These are phyloP conservation scores for Colletotrichum sansevieriae DNA, from an alignment of 2,329 filamentous ascomycete genomes.

Conservation along the genomic window DNA sequence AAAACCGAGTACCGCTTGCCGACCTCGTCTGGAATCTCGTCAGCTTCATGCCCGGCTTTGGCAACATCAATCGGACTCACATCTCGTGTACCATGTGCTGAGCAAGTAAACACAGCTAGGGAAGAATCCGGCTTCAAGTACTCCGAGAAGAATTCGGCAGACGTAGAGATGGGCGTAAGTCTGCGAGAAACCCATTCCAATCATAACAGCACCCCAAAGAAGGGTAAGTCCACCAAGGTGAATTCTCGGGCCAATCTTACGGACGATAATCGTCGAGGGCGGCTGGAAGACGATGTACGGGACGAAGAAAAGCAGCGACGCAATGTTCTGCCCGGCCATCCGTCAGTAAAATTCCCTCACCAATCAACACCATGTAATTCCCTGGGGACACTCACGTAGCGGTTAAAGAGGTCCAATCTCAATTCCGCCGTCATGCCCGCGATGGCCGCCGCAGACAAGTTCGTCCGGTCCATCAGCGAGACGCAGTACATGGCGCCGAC, in stretches of 20 bases:
- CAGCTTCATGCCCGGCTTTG: neutral
- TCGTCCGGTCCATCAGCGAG: constrained; percentile 83
- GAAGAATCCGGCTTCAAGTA: constrained; percentile 80
- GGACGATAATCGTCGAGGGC: constrained; percentile 76
- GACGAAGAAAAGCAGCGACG: constrained; percentile 81
- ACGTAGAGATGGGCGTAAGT: constrained; percentile 65
- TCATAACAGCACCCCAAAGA: constrained; percentile 72
- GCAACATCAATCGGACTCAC: constrained; percentile 53
- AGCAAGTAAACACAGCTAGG: constrained; percentile 78
- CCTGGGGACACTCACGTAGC: constrained; percentile 54
- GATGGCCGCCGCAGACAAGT: constrained; percentile 79
- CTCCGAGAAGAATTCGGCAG: constrained; percentile 70
- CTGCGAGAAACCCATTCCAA: constrained; percentile 74
- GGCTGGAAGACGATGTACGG: constrained; percentile 80
- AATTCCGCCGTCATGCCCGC: constrained; percentile 71
- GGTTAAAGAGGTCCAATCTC: constrained; percentile 55
- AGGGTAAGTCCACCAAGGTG: constrained; percentile 68
- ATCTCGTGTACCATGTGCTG: constrained; percentile 80
- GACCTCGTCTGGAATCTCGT: constrained; percentile 66
- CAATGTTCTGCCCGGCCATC: constrained; percentile 62
- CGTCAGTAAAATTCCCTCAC: neutral
- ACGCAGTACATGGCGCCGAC: constrained; percentile 79
- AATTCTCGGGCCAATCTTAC: constrained; percentile 73
- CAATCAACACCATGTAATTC: neutral
- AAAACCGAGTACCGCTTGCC: constrained; percentile 78